Percentiles rank a stretch among this genome's conserved stretches.
These are phyloP conservation scores for Fusarium mangiferae DNA, from an alignment of 2,329 filamentous ascomycete species.

Conservation along the genomic window DNA sequence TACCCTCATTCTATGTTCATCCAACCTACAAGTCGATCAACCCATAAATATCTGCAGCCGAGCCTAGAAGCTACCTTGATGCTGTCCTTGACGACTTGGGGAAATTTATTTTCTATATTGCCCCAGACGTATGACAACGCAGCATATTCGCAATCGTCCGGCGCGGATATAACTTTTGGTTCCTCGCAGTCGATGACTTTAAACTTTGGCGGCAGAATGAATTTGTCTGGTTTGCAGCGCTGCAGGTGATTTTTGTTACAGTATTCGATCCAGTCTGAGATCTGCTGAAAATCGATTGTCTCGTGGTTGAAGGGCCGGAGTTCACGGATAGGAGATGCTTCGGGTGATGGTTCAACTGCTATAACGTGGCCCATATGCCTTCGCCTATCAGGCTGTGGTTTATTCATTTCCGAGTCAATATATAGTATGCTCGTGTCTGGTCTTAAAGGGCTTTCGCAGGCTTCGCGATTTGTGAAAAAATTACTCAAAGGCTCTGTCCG, in stretches of 20 bases:
- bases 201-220: neutral
- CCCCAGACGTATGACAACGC: neutral
- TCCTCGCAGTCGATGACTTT: neutral
- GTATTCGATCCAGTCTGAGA: accelerated
- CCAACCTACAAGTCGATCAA: neutral
- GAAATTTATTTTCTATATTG: neutral
- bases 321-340: no score
- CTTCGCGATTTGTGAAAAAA: no score
- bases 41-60: neutral
- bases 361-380: no score
- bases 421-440: no score
- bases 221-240: neutral
- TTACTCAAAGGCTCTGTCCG: no score
- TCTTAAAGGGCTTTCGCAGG: no score
- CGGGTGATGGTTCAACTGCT: no score
- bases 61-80: neutral
- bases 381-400: no score
- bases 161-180: accelerated
- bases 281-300: no score
- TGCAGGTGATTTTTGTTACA: neutral
- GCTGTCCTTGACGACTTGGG: neutral
- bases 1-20: neutral
- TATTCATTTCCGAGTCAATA: no score
- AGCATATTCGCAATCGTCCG: neutral
- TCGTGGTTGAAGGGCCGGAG: no score